These are phyloP conservation scores for Plasmopara halstedii DNA, from an alignment of 352 stramenopile species.

Conservation along the genomic window DNA sequence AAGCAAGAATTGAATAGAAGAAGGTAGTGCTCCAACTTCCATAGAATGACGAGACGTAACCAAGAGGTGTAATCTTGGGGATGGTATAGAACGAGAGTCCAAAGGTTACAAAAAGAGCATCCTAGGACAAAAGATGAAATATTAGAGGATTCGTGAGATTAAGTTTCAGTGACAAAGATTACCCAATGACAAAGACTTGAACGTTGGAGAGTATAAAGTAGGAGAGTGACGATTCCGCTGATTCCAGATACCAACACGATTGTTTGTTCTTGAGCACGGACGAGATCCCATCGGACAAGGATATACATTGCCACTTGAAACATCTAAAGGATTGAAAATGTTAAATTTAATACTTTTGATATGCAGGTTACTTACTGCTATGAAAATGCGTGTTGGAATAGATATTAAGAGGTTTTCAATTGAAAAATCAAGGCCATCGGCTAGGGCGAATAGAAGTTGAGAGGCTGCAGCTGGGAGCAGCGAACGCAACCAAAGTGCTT, in stretches of 20 bases:
- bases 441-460: conserved; percentile 68
- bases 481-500: conserved; percentile 74
- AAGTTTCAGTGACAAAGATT: conserved; percentile 1
- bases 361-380: conserved; percentile 25
- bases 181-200: conserved; percentile 78
- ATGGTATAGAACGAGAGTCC: conserved; percentile 82
- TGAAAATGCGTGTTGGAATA: conserved; percentile 54
- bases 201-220: conserved; percentile 64
- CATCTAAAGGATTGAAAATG: conserved; percentile 22
- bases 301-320: conserved; percentile 70
- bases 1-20: conserved; percentile 46
- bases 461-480: conserved; percentile 60
- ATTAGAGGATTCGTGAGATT: conserved; percentile 1
- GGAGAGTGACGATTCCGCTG: conserved; percentile 59
- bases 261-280: conserved; percentile 51
- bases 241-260: conserved; percentile 70
- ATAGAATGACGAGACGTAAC: conserved; percentile 65
- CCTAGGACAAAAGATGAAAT: conserved; percentile 22
- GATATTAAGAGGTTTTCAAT: conserved; percentile 63
- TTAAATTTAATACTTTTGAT: too few species aligned
- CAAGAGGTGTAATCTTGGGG: conserved; percentile 73
- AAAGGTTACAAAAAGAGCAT: conserved; percentile 78
- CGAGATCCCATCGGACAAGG: conserved; percentile 65
- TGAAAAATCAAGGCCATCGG: conserved; percentile 64
- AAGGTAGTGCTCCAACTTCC: conserved; percentile 60